Evolutionary conservation across 306 rosid genomes (phyloP).

Genomic region (Elaeagnus macrophylla): DNA sequence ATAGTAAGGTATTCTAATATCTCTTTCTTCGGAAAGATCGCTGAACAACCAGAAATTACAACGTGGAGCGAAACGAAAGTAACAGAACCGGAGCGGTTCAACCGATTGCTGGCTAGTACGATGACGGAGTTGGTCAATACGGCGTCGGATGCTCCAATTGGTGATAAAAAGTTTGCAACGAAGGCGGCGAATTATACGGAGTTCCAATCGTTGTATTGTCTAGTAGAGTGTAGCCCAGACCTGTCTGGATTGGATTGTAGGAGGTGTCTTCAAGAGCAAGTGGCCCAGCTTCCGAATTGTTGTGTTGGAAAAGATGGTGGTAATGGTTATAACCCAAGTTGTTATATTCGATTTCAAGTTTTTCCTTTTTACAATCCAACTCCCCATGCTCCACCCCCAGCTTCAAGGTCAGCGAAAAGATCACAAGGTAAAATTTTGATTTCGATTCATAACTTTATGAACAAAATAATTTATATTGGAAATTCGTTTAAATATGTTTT

Average conservation of each 20-base stretch:
- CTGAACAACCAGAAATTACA: slow-evolving; percentile 28
- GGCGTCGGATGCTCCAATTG: background rate
- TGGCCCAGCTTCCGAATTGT: background rate
- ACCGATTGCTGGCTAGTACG: background rate
- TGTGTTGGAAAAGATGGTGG: background rate
- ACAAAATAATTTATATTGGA: too few species aligned
- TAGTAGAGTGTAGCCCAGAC: slow-evolving; percentile 5
- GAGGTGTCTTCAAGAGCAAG: background rate
- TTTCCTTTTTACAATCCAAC: too few species aligned
- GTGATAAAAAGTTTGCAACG: background rate
- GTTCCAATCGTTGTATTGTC: background rate
- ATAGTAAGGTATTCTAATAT: background rate
- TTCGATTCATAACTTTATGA: too few species aligned
- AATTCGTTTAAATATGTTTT: too few species aligned
- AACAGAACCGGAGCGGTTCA: background rate
- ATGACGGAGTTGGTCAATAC: background rate
- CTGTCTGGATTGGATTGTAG: slow-evolving; percentile 10
- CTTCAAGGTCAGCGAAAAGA: too few species aligned
- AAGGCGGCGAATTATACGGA: background rate
- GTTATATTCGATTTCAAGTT: background rate
- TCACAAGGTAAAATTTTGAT: background rate
- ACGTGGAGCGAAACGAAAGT: background rate
- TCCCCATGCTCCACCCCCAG: too few species aligned
- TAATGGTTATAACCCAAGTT: background rate
- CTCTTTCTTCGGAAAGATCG: background rate